Conservation (phyloP, 495 filamentous ascomycete genomes). For the Penicillium samsonianum region DNA sequence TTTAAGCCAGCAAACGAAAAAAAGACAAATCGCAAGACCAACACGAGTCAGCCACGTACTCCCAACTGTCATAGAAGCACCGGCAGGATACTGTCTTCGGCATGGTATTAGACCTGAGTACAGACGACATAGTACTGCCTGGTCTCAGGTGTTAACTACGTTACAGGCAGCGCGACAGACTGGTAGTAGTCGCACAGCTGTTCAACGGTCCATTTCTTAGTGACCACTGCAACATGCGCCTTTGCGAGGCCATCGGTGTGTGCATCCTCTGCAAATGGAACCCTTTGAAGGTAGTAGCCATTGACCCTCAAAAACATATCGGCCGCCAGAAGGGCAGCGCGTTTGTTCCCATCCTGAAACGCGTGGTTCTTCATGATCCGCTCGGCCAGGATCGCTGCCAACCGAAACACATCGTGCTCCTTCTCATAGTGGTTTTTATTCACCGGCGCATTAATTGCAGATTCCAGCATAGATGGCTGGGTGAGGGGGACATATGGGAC, state of each 20-base stretch:
- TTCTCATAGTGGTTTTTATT: slow-evolving; percentile 33
- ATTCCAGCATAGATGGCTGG: slow-evolving; percentile 26
- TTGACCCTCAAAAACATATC: slow-evolving; percentile 42
- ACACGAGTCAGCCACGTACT: no score
- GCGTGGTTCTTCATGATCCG: slow-evolving; percentile 40
- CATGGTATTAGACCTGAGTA: no score
- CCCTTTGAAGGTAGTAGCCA: slow-evolving; percentile 28
- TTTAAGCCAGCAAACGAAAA: no score
- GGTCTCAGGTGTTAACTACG: no score
- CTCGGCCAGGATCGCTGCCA: slow-evolving; percentile 33
- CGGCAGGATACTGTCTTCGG: no score
- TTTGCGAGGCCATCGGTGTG: slow-evolving; percentile 22
- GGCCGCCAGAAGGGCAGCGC: slow-evolving; percentile 35
- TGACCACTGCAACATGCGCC: slow-evolving; percentile 32
- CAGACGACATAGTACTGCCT: no score
- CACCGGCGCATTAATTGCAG: slow-evolving; percentile 34
- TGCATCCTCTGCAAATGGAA: slow-evolving; percentile 18
- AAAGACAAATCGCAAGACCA: no score
- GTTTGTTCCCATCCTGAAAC: slow-evolving; percentile 39
- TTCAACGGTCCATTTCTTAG: slow-evolving; percentile 28
- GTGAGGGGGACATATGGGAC: no score
- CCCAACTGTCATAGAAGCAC: no score
- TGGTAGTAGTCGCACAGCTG: slow-evolving; percentile 29
- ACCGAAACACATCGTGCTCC: slow-evolving; percentile 30
- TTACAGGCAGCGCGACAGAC: slow-evolving; percentile 22